Evolutionary conservation across 768 basidiomycete genomes (phyloP).

Genomic region (Favolaschia claudopus): DNA sequence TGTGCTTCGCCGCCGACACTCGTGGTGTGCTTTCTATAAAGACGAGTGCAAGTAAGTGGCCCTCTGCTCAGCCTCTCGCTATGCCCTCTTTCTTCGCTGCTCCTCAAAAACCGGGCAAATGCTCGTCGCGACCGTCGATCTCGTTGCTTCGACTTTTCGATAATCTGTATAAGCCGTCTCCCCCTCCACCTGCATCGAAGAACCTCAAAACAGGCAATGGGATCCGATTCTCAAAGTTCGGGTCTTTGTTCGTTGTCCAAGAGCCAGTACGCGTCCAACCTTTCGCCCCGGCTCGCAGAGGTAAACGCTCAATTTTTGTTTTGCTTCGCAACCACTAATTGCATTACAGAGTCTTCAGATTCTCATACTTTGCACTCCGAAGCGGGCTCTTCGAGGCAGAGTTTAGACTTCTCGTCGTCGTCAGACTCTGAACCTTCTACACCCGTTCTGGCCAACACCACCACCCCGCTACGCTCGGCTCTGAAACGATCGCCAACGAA

Average conservation of each 20-base stretch:
- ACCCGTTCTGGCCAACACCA: too few species aligned
- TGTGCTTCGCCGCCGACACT: slow-evolving; percentile 19
- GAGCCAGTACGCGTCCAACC: slow-evolving; percentile 12
- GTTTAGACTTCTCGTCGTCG: slow-evolving; percentile 24
- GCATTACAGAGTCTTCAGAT: too few species aligned
- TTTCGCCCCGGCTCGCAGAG: too few species aligned
- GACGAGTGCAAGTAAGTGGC: not conserved
- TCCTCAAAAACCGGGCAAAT: not conserved
- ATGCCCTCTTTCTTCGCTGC: slow-evolving; percentile 17
- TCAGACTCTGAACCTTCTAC: not conserved
- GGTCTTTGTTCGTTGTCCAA: too few species aligned
- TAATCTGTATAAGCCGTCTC: slow-evolving; percentile 18
- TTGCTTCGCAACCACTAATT: too few species aligned
- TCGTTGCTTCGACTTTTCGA: slow-evolving; percentile 22
- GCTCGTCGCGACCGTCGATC: not conserved
- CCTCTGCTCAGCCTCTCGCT: not conserved
- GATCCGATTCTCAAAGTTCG: too few species aligned
- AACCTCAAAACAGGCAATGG: not conserved
- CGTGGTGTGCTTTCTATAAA: slow-evolving; percentile 1
- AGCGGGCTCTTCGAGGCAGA: slow-evolving; percentile 18
- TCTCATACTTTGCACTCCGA: slow-evolving; percentile 20
- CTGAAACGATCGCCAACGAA: too few species aligned
- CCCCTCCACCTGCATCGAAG: not conserved
- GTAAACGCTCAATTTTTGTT: too few species aligned
- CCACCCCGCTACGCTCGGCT: slow-evolving; percentile 22